Conservation (phyloP, 306 rosid species). For the Cicer bijugum region DNA sequence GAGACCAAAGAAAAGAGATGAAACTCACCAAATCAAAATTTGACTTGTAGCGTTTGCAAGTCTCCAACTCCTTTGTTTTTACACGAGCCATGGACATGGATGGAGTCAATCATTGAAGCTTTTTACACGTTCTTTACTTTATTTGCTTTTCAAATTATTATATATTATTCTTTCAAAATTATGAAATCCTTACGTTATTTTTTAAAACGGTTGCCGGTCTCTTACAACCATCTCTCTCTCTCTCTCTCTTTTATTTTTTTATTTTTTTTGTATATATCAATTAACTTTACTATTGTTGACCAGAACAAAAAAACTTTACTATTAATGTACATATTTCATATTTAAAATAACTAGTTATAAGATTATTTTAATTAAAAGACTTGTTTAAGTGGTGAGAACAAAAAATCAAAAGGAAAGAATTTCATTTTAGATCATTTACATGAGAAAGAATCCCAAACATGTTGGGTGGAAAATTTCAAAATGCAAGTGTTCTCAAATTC, state of each 20-base stretch:
- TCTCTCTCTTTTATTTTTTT: no score
- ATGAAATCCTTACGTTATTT: slow-evolving; percentile 1
- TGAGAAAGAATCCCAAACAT: background rate
- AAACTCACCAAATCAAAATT: slow-evolving; percentile 35
- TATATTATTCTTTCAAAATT: background rate
- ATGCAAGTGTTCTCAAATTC: background rate
- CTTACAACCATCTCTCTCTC: background rate
- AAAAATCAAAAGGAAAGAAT: background rate
- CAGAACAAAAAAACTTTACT: no score
- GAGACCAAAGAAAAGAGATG: background rate
- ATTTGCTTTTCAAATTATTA: background rate
- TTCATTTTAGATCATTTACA: background rate
- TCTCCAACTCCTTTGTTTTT: slow-evolving; percentile 4
- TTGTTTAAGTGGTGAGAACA: background rate
- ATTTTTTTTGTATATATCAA: no score
- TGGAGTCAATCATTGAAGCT: slow-evolving; percentile 12
- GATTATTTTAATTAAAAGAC: background rate
- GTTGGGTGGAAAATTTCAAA: slow-evolving; percentile 35
- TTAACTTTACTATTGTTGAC: no score
- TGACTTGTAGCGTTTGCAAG: slow-evolving; percentile 39
- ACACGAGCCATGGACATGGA: slow-evolving; percentile 14
- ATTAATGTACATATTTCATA: no score
- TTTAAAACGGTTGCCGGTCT: background rate
- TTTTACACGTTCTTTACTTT: background rate
- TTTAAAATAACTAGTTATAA: background rate